A percentile compares a stretch with the other conserved stretches of the same genome.
These are phyloP conservation scores for Penicillium turbatum DNA, from an alignment of 495 filamentous ascomycete species.

Conservation along the genomic window DNA sequence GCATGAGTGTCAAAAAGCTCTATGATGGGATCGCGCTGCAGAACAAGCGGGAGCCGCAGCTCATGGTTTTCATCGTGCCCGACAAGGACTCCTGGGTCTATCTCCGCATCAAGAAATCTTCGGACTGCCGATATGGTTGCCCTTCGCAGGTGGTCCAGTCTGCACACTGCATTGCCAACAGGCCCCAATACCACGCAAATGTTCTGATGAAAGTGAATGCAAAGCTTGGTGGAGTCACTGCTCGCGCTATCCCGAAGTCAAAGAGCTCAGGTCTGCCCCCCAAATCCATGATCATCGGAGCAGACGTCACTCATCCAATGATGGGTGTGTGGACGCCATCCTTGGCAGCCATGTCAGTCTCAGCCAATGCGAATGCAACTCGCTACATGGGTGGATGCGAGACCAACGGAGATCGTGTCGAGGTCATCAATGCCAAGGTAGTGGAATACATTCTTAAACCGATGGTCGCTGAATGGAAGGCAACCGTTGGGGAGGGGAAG, in stretches of 20 bases:
- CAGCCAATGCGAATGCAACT: constrained; percentile 61
- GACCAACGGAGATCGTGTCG: constrained; percentile 70
- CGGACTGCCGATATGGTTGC: constrained; percentile 74
- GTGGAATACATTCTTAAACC: constrained; percentile 58
- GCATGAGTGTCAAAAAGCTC: constrained; percentile 47
- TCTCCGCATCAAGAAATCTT: constrained; percentile 72
- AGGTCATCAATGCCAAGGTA: constrained; percentile 65
- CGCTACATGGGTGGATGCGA: constrained; percentile 73
- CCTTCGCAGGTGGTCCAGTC: constrained; percentile 68
- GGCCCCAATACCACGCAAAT: constrained; percentile 79
- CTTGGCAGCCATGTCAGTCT: constrained; percentile 82
- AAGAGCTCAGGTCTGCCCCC: constrained; percentile 33
- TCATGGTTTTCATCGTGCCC: constrained; percentile 67
- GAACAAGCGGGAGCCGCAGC: constrained; percentile 49
- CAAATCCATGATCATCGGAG: constrained; percentile 74
- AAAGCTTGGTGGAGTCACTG: constrained; percentile 84
- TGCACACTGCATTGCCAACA: constrained; percentile 54
- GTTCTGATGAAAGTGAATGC: constrained; percentile 92
- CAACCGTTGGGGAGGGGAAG: constrained; percentile 44
- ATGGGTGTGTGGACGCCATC: constrained; percentile 63
- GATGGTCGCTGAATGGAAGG: constrained; percentile 60
- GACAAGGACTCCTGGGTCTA: constrained; percentile 65
- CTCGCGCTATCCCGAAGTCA: constrained; percentile 35
- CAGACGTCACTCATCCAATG: constrained; percentile 82
- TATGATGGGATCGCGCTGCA: constrained; percentile 48